These are phyloP conservation scores for Achlya hypogyna DNA, from an alignment of 352 stramenopile genomes.

Conservation along the genomic window DNA sequence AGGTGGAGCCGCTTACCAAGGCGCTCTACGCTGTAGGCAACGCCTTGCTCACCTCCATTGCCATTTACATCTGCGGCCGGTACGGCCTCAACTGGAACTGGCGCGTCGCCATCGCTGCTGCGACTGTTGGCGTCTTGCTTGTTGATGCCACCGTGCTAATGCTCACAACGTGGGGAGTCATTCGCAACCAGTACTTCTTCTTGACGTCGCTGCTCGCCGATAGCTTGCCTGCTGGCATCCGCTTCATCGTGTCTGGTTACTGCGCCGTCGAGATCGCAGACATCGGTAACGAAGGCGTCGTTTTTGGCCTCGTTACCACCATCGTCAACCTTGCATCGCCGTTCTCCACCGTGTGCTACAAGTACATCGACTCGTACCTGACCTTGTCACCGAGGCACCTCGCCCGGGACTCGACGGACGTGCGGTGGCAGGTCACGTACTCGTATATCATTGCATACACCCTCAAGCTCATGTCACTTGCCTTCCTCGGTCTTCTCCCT, in stretches of 20 bases:
- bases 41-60: constrained; percentile 24
- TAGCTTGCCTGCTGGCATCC: constrained; percentile 2
- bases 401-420: constrained; percentile 21
- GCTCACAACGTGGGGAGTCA: not conserved
- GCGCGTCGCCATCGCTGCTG: constrained; percentile 33
- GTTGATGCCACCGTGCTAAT: not conserved
- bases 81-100: constrained; percentile 45
- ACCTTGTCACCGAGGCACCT: constrained; percentile 26
- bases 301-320: constrained; percentile 27
- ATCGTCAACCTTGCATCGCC: constrained; percentile 34
- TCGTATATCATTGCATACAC: constrained; percentile 25
- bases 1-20: constrained; percentile 35
- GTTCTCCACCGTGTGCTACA: constrained; percentile 31
- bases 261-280: constrained; percentile 30
- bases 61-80: constrained; percentile 27
- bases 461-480: constrained; percentile 23
- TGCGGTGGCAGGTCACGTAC: constrained; percentile 37
- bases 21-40: constrained; percentile 29
- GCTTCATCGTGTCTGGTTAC: constrained; percentile 9
- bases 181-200: constrained; percentile 7
- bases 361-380: constrained; percentile 30
- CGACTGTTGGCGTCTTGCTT: constrained; percentile 4
- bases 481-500: constrained; percentile 27
- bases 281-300: constrained; percentile 26
- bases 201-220: not conserved